phyloP scores from a whole-genome alignment of 2,329 filamentous ascomycete genomes.

The Epichloe amarillans region DNA sequence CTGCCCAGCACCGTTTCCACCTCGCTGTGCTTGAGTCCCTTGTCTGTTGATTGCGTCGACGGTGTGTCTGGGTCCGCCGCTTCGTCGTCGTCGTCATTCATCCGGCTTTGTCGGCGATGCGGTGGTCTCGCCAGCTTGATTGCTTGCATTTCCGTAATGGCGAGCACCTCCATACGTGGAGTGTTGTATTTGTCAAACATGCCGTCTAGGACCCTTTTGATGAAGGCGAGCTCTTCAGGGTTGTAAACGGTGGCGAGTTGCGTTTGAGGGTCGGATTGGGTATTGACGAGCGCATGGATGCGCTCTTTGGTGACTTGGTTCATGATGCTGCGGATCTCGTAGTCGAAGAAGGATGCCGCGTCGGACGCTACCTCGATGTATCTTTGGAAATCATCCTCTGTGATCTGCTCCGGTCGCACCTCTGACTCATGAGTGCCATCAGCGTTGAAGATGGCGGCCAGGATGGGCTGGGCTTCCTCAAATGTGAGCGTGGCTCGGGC shows the following conservation, averaged over 20 bases:
- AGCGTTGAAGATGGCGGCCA: constrained; percentile 62
- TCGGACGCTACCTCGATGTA: constrained; percentile 60
- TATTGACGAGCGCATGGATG: constrained; percentile 81
- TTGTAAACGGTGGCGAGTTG: constrained; percentile 74
- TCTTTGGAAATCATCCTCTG: constrained; percentile 50
- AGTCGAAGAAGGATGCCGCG: constrained; percentile 66
- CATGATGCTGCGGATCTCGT: constrained; percentile 65
- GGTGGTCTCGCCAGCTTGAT: constrained; percentile 48
- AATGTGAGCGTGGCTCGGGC: constrained; percentile 66
- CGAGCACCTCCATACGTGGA: constrained; percentile 67
- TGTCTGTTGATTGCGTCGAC: constrained; percentile 19
- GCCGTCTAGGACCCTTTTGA: constrained; percentile 74
- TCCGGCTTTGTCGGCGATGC: constrained; percentile 22
- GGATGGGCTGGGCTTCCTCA: constrained; percentile 55
- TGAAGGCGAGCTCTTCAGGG: constrained; percentile 76
- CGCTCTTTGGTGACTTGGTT: constrained; percentile 55
- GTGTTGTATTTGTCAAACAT: constrained; percentile 91
- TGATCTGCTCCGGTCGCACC: constrained; percentile 48
- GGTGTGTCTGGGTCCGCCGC: constrained; percentile 19
- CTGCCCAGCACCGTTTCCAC: constrained; percentile 59
- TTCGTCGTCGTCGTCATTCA: constrained; percentile 18
- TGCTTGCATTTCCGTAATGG: constrained; percentile 67
- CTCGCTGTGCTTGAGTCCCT: constrained; percentile 59
- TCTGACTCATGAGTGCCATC: constrained; percentile 24
- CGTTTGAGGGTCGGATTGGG: constrained; percentile 68